Base-by-base conservation (phyloP, 352 stramenopile species). In the Pythium vanterpoolii region DNA sequence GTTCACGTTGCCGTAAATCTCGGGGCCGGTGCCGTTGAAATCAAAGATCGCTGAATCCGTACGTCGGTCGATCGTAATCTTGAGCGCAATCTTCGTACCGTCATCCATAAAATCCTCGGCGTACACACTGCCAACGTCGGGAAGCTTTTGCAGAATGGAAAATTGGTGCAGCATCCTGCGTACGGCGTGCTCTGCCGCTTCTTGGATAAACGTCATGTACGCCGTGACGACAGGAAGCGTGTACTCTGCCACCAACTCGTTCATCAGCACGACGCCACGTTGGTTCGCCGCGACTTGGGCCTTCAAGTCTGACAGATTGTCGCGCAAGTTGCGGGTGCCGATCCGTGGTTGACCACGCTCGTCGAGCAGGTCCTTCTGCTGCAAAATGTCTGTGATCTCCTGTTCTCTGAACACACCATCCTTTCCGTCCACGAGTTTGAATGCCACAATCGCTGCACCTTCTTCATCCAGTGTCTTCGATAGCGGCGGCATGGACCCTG, bases 171-270 rank as follows among this genome's bases (percentile, higher is more conserved):
- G 71, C 96, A 99, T 99, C 38, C 81, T 73, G 49, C 96, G 86
- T n/a, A 99, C 96, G 1, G 95, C 92, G 13, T 87, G 75, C 71
- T 99, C 97, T 0, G 97, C 96, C 3, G 83, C 97, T 89, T 83
- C 69, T 48, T 99, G 97, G 61, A 99, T 99, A 73, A 97, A 98
- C 40, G 87, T 82, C 97, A 99, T 99, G 79, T 99, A 99, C 27
- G 96, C 94, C 26, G 96, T 89, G 6, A 99, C 96, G 24, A 96
- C 86, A 1, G 87, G 74, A 4, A 99, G 69, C 21, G 96, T 95
- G 73, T 99, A 98, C 78, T 99, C 96, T 28, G 73, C 71, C 19
- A 98, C 93, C 27, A 99, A 81, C 34, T 98, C 87, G 26, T 94
- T 80, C 69, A 99, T 93, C 19, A 99, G 84, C 30, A 90, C 75